phyloP scores from a whole-genome alignment of 2,329 filamentous ascomycete species.

The Tolypocladium cylindrosporum region DNA sequence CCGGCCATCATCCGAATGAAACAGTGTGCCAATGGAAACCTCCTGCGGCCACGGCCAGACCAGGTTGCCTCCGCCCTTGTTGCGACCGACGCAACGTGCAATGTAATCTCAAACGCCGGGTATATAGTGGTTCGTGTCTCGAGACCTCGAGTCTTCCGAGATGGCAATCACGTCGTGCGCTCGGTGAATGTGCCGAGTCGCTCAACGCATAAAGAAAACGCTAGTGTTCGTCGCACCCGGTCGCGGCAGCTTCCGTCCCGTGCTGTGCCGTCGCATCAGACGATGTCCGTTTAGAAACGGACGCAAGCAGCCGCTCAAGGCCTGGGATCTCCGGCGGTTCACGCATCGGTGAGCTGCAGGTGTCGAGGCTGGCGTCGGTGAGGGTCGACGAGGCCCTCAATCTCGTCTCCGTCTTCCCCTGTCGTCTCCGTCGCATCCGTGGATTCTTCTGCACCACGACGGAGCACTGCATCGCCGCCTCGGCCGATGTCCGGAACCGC shows the following conservation, averaged over 20 bases:
- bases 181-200: neutral
- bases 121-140: neutral
- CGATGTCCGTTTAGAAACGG: neutral
- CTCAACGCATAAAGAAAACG: neutral
- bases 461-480: constrained; percentile 7
- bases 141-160: neutral
- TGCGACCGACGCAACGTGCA: neutral
- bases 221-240: neutral
- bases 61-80: neutral
- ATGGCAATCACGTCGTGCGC: neutral
- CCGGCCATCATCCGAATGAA: neutral
- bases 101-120: neutral
- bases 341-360: neutral
- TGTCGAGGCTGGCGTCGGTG: neutral
- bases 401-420: constrained; percentile 2
- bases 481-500: constrained; percentile 4
- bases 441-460: constrained; percentile 5
- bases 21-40: neutral
- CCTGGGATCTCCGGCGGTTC: neutral
- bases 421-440: constrained; percentile 7
- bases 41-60: neutral
- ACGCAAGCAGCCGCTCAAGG: neutral
- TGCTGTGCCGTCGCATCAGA: neutral
- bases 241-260: neutral
- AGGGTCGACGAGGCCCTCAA: neutral